Evolutionary conservation across 169 alveolate genomes (phyloP), one percentile per base, ranked within the genome.

Genomic region (Plasmodium ovale): DNA sequence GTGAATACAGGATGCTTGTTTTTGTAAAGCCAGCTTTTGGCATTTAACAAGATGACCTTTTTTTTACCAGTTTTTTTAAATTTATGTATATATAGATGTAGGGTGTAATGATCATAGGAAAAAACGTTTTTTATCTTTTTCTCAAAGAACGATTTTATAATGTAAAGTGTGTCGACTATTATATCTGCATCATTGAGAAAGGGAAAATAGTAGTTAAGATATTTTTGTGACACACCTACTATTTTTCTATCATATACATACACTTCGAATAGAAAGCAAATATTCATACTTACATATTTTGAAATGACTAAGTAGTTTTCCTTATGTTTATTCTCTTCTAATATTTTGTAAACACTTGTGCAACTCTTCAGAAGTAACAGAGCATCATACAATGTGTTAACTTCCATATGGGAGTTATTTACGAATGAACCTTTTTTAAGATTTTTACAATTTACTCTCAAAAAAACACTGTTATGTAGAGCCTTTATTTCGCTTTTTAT

Each of bases 311-410:
- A 39, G 16, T 64, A 64, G 27, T 64, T 29, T 2, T 79, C 65
- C 10, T 69, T 69, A 3, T 71, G 49, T 71, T 54, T 33, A 10
- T 35, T 74, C n/a, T 44, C 23, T 39, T 79, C 64, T 69, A 79
- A 64, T 58, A 27, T 35, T 31, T 79, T 79, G 47, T 79, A 79
- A 10, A 79, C 72, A 31, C 56, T 58, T 49, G 89, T 79, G 39
- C 71, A 47, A 68, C 89, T 79, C 21, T 79, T 79, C 27, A 79
- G 19, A 21, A 79, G 16, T 64, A 79, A 49, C 19, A 79, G 25
- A 37, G 82, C 82, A 64, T 79, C 82, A 79, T 79, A 79, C 49
- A 79, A 35, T 33, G 89, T 64, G 25, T 79, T 79, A 6, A 79
- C 69, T 54, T 79, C 89, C 12, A 79, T 56, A 54, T 39, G 62